Conservation (phyloP, 805 yeast species). For the Saccharomycopsis sp. region DNA sequence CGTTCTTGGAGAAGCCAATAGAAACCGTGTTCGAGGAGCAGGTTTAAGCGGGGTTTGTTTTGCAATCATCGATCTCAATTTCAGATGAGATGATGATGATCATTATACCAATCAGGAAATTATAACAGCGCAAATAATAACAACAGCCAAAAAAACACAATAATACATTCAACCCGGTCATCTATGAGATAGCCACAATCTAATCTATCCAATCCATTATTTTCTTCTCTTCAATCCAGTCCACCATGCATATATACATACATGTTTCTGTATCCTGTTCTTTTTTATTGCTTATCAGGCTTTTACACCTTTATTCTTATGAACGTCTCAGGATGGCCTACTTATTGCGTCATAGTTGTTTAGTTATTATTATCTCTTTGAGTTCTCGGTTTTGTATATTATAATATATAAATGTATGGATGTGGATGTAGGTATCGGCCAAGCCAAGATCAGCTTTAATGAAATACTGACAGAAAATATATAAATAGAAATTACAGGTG, state of each 20-base stretch:
- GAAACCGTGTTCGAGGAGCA: conserved; percentile 92
- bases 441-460: not conserved
- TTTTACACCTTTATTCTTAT: not conserved
- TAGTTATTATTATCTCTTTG: not conserved
- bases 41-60: conserved; percentile 10
- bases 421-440: not conserved
- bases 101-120: not conserved
- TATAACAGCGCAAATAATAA: not conserved
- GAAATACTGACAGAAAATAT: too few relatives aligned
- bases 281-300: not conserved
- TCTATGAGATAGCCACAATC: too few relatives aligned
- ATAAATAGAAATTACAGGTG: too few relatives aligned
- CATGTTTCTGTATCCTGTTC: too few relatives aligned
- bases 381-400: not conserved
- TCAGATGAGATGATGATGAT: not conserved
- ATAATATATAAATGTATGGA: not conserved
- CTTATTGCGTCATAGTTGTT: not conserved
- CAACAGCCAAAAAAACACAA: not conserved
- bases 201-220: not conserved
- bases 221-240: not conserved
- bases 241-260: not conserved
- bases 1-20: conserved; percentile 89
- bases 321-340: not conserved
- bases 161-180: not conserved
- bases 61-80: not conserved